These are phyloP conservation scores for Podospora pseudoanserina DNA, from an alignment of 495 filamentous ascomycete genomes.

Conservation along the genomic window DNA sequence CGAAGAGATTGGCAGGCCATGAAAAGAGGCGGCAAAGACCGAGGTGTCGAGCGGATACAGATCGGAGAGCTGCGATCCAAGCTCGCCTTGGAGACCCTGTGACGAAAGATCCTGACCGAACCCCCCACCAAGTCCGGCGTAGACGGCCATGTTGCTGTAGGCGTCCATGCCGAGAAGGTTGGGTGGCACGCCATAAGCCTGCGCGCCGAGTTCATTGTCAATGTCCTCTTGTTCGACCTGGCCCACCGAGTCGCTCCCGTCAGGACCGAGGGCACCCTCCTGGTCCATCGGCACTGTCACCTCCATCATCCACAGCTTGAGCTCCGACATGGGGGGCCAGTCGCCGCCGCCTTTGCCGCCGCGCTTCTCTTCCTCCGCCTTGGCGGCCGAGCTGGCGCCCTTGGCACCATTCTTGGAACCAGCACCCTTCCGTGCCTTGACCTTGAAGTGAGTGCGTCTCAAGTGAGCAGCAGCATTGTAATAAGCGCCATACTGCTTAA, in stretches of 20 bases:
- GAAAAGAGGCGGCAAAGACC: slow-evolving; percentile 21
- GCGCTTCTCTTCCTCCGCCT: slow-evolving; percentile 52
- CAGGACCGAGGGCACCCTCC: slow-evolving; percentile 20
- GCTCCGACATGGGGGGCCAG: slow-evolving; percentile 71
- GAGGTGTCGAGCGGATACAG: slow-evolving; percentile 27
- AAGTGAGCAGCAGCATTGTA: slow-evolving; percentile 96
- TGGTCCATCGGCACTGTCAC: slow-evolving; percentile 47
- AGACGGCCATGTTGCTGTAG: slow-evolving; percentile 27
- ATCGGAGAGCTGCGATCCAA: slow-evolving; percentile 18
- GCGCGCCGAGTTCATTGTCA: slow-evolving; percentile 25
- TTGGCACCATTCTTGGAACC: slow-evolving; percentile 36
- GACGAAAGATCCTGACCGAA: slow-evolving; percentile 23
- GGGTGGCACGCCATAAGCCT: slow-evolving; percentile 15
- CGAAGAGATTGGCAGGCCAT: slow-evolving; percentile 38
- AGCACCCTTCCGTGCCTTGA: slow-evolving; percentile 43
- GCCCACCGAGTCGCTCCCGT: slow-evolving; percentile 29
- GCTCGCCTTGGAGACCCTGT: slow-evolving; percentile 15
- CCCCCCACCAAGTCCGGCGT: slow-evolving; percentile 32
- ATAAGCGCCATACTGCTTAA: slow-evolving; percentile 84
- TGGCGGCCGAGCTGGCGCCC: slow-evolving; percentile 32
- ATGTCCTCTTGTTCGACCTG: slow-evolving; percentile 34
- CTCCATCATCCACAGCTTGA: slow-evolving; percentile 81
- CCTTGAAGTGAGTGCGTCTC: slow-evolving; percentile 77
- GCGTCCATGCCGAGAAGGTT: slow-evolving; percentile 16
- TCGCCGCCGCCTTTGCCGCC: slow-evolving; percentile 83